phyloP scores from a whole-genome alignment of 2,329 filamentous ascomycete genomes.

The Scytalidium lignicola region DNA sequence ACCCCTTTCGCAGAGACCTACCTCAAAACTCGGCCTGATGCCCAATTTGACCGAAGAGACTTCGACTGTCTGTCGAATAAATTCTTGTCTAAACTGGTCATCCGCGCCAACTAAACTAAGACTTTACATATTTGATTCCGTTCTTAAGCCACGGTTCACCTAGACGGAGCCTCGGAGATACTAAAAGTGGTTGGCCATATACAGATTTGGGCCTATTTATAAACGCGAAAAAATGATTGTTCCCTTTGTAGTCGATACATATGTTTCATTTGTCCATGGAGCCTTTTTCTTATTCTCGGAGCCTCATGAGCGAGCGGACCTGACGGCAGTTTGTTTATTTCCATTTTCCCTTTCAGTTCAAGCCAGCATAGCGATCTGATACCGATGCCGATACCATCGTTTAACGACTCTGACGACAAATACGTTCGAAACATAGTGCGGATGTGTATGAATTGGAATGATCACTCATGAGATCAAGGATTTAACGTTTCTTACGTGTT shows the following conservation, averaged over 20 bases:
- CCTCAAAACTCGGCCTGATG: constrained; percentile 67
- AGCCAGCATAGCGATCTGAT: constrained; percentile 21
- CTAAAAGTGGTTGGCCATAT: not conserved
- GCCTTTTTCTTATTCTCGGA: constrained; percentile 6
- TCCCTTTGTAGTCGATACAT: constrained; percentile 16
- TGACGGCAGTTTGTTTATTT: constrained; percentile 4
- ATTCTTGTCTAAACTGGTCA: constrained; percentile 93
- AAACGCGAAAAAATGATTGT: constrained; percentile 11
- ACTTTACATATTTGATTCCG: not conserved
- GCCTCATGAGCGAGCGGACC: not conserved
- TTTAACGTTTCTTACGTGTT: constrained; percentile 18
- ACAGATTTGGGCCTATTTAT: constrained; percentile 3
- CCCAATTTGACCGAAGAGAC: constrained; percentile 84
- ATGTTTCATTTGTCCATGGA: constrained; percentile 15
- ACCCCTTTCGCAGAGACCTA: constrained; percentile 67
- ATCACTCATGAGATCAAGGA: constrained; percentile 23
- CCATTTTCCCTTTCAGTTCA: constrained; percentile 9
- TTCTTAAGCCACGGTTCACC: not conserved
- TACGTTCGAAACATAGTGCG: not conserved
- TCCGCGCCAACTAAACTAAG: constrained; percentile 71
- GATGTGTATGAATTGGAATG: constrained; percentile 23
- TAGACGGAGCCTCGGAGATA: not conserved
- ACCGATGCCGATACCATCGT: constrained; percentile 20
- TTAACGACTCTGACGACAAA: constrained; percentile 14
- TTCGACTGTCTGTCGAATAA: constrained; percentile 97